phyloP scores from a whole-genome alignment of 164 flowering plant genomes.

The Akebia trifoliata region DNA sequence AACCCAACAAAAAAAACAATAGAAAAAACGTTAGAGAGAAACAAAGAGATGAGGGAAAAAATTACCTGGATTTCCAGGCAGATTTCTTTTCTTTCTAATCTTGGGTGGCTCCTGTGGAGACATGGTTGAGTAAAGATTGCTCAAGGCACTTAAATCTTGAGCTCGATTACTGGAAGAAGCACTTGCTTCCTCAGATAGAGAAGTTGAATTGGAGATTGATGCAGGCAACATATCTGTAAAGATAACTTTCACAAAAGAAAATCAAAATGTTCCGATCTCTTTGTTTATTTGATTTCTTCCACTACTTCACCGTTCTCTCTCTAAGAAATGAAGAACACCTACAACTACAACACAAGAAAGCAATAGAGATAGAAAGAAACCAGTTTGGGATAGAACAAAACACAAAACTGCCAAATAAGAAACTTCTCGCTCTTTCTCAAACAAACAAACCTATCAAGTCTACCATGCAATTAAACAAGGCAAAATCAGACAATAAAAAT shows the following conservation, averaged over 20 bases:
- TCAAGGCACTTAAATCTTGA: conserved; percentile 43
- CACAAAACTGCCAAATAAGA: conserved; percentile 30
- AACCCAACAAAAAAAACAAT: neutral
- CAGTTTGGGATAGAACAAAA: conserved; percentile 13
- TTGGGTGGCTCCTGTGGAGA: conserved; percentile 33
- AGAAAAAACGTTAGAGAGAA: neutral
- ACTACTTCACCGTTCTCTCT: conserved; percentile 8
- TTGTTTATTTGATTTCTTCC: conserved; percentile 4
- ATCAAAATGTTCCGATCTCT: conserved; percentile 1
- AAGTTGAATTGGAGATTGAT: conserved; percentile 62
- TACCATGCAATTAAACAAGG: conserved; percentile 28
- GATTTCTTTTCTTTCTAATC: conserved; percentile 73
- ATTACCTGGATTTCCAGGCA: conserved; percentile 89
- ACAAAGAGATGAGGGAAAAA: neutral
- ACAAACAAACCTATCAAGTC: conserved; percentile 13
- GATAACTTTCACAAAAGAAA: conserved; percentile 25
- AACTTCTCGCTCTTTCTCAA: conserved; percentile 21
- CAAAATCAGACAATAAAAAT: conserved; percentile 16
- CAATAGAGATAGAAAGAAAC: conserved; percentile 15
- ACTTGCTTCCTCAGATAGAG: conserved; percentile 70
- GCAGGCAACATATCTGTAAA: conserved; percentile 39
- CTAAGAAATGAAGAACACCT: neutral
- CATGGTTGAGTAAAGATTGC: conserved; percentile 25
- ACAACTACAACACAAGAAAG: conserved; percentile 8
- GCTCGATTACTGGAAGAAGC: conserved; percentile 44